Evolutionary conservation across 139 green algal species (phyloP).

Genomic region (Coelastrella sp.): DNA sequence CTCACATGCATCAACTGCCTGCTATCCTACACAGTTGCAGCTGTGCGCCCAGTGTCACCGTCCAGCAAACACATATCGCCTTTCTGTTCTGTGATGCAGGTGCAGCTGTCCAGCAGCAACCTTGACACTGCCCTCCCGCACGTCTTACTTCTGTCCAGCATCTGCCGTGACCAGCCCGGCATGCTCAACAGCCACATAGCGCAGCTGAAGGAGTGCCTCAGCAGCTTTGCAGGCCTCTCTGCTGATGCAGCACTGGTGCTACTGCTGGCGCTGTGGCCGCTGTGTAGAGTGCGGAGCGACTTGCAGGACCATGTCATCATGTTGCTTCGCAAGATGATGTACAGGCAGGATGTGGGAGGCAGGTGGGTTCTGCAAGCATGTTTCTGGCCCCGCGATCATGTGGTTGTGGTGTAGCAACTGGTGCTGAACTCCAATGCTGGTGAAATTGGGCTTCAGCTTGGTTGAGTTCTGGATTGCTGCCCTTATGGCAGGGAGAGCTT

Average conservation of each 20-base stretch:
- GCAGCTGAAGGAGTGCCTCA: constrained; percentile 50
- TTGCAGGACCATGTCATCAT: constrained; percentile 56
- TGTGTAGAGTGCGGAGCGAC: constrained; percentile 42
- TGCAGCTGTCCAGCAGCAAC: constrained; percentile 11
- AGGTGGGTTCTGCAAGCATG: constrained; percentile 35
- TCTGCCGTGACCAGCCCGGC: constrained; percentile 24
- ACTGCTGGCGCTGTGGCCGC: constrained; percentile 59
- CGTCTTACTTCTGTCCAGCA: constrained; percentile 56
- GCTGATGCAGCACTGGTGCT: constrained; percentile 46
- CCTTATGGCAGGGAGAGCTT: too few relatives aligned
- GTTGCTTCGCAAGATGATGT: constrained; percentile 64
- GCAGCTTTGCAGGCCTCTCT: constrained; percentile 30
- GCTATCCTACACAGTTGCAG: too few relatives aligned
- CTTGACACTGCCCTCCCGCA: constrained; percentile 45
- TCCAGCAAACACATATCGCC: too few relatives aligned
- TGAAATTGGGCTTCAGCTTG: too few relatives aligned
- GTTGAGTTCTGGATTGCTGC: too few relatives aligned
- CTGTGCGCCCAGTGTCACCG: too few relatives aligned
- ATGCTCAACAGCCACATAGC: constrained; percentile 28
- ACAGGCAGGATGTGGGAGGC: constrained; percentile 48
- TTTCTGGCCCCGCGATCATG: too few relatives aligned
- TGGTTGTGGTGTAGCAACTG: too few relatives aligned
- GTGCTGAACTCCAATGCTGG: too few relatives aligned
- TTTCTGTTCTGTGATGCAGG: neutral
- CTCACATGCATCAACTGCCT: too few relatives aligned